phyloP scores from a whole-genome alignment of 805 yeast genomes.

The Scheffersomyces amazonensis region DNA sequence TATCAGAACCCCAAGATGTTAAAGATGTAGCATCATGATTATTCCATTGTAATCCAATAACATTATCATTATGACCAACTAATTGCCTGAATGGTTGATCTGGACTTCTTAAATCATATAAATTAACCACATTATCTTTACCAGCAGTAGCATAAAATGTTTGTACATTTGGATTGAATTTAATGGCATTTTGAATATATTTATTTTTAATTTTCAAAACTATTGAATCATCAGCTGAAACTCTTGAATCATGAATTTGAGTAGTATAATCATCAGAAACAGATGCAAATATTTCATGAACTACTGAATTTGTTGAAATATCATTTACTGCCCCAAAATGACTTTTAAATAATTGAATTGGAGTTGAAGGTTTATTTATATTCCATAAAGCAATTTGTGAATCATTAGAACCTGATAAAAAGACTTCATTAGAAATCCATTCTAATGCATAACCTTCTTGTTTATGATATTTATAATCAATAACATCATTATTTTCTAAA shows the following conservation, averaged over 20 bases:
- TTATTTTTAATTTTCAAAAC: constrained; percentile 43
- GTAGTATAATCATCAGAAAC: constrained; percentile 67
- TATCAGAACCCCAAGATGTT: constrained; percentile 61
- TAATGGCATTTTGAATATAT: constrained; percentile 66
- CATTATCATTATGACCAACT: constrained; percentile 57
- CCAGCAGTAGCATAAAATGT: constrained; percentile 73
- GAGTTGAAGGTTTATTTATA: constrained; percentile 38
- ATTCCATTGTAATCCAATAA: constrained; percentile 48
- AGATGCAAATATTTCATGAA: constrained; percentile 55
- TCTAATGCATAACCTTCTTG: constrained; percentile 69
- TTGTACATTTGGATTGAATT: constrained; percentile 56
- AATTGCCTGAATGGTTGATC: constrained; percentile 58
- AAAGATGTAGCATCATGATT: constrained; percentile 49
- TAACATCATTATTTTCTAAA: constrained; percentile 14
- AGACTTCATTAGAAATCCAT: constrained; percentile 51
- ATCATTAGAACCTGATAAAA: constrained; percentile 69
- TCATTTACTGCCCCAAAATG: constrained; percentile 67
- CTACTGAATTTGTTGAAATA: constrained; percentile 52
- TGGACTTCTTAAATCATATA: constrained; percentile 74
- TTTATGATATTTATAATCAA: constrained; percentile 51
- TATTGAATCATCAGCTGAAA: constrained; percentile 24
- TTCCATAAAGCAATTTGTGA: constrained; percentile 73
- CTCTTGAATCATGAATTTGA: constrained; percentile 59
- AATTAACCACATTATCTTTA: constrained; percentile 66
- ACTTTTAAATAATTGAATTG: constrained; percentile 45